Base-by-base conservation (phyloP, 352 stramenopile genomes). In the Peronospora farinosa region DNA sequence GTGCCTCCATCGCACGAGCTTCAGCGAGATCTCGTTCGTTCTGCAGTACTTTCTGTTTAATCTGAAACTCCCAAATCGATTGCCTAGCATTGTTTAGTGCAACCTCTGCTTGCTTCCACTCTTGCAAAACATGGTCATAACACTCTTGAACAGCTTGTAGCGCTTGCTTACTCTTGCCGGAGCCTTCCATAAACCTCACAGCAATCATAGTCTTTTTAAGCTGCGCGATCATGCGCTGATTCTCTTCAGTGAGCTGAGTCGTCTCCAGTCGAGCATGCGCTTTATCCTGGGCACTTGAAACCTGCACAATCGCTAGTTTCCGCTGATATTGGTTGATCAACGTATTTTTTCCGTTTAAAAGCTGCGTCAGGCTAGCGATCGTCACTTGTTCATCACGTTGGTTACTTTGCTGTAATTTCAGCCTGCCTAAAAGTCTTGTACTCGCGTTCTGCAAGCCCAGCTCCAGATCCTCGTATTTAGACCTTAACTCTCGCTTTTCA, bases 291-390 rank as follows among this genome's bases (percentile, higher is more conserved):
- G 67, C 71, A 25, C 66, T 63, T 11, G 83, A 78, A 1, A 57
- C 62, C 5, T 76, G 78, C 17, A 87, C 36, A 17, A 54, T 46
- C 5, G 63, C 55, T 35, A 88, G 40, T 27, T 91, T 80, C 13
- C 56, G 57, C 47, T 88, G 69, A 38, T 84, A 86, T 43, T 84
- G 68, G 11, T 66, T 62, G 3, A 91, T 71, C 23, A 82, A 42
- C 10, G 37, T 49, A 45, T 91, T 93, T 47, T 93, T 93, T 47
- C 90, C 82, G 17, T 74, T 62, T 23, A 91, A 65, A 17, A 91
- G 67, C 25, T 74, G 69, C 51, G 89, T 93, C n/a, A 93, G 57
- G 53, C 78, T 91, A 5, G 82, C 74, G 23, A 93, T 85, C 21
- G 79, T 88, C 37, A 64, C 78, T 45, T 91, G 78, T 7, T 78